Evolutionary conservation across 2,329 filamentous ascomycete species (phyloP).

Genomic region (Neonectria faginata): DNA sequence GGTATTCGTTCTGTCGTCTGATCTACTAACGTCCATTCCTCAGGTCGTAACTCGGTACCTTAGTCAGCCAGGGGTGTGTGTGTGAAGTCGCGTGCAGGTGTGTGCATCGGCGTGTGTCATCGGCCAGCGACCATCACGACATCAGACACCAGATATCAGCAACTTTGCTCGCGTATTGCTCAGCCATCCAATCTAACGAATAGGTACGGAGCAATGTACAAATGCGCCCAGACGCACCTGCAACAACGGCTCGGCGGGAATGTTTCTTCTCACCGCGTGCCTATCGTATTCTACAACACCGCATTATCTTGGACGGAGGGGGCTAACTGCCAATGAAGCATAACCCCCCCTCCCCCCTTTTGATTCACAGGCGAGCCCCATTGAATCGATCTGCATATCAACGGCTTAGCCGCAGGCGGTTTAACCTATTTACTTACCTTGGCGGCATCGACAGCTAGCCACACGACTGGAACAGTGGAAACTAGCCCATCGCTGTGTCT

Average conservation of each 20-base stretch:
- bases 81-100: neutral
- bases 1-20: neutral
- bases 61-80: neutral
- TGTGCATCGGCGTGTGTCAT: slow-evolving; percentile 26
- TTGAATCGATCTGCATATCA: slow-evolving; percentile 22
- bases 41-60: slow-evolving; percentile 9
- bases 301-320: slow-evolving; percentile 9
- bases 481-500: neutral
- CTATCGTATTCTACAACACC: slow-evolving; percentile 9
- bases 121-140: slow-evolving; percentile 16
- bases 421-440: neutral
- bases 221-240: neutral
- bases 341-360: slow-evolving; percentile 9
- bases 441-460: slow-evolving; percentile 9
- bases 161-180: neutral
- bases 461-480: neutral
- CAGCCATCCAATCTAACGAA: neutral
- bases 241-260: neutral
- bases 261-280: neutral
- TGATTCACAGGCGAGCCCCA: slow-evolving; percentile 8
- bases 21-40: slow-evolving; percentile 20
- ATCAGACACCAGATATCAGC: slow-evolving; percentile 10
- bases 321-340: slow-evolving; percentile 22
- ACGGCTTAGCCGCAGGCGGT: neutral
- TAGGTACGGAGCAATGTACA: neutral